Base-by-base conservation (phyloP, 805 yeast species). In the Geotrichum ghanense region DNA sequence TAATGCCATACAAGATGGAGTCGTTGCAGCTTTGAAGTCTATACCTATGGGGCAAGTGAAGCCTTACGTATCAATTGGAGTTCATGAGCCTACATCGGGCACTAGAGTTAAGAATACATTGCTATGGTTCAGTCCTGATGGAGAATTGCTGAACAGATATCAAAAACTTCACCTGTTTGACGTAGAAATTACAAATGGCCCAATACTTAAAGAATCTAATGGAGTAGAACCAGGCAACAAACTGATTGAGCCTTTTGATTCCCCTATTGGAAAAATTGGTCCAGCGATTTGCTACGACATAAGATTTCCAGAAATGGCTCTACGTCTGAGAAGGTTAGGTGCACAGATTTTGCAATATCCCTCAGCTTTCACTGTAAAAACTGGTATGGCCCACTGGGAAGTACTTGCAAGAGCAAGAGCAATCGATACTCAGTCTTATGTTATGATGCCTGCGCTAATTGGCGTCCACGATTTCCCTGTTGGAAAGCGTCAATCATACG, bases 301-400 rank as follows among this genome's bases (percentile, higher is more conserved):
- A 26, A 69, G 97, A 51, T 86, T 87, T 59, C 95, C 95, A 0
- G 95, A 88, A 59, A 65, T 84, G 43, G 79, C 92, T 1, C 56
- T 82, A 27, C 64, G 79, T 37, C 64, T 84, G 27, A 67, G 95
- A 45, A 59, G 75, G 7, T 55, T 66, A 45, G 95, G 95, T 2
- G 95, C 95, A 1, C 73, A 85, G 48, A 67, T 90, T 20, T 55
- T 90, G 35, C 75, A 90, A 2, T 90, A 70, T 56, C 97, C 98
- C 0, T 81, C 94, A 22, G 97, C 97, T 0, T 92, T 94, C 71
- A 92, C 96, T 0, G 75, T 83, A 59, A 79, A 80, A 52, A 90
- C 97, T 0, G 98, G 98, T 1, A 78, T 78, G 45, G 86, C 90
- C 1, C 98, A 90, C 58, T 90, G 97, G 95, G 78, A 78, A 45